Percentiles rank a stretch among this genome's conserved stretches.
Conservation (phyloP, 768 basidiomycete genomes). For the Boletus reticuloceps region DNA sequence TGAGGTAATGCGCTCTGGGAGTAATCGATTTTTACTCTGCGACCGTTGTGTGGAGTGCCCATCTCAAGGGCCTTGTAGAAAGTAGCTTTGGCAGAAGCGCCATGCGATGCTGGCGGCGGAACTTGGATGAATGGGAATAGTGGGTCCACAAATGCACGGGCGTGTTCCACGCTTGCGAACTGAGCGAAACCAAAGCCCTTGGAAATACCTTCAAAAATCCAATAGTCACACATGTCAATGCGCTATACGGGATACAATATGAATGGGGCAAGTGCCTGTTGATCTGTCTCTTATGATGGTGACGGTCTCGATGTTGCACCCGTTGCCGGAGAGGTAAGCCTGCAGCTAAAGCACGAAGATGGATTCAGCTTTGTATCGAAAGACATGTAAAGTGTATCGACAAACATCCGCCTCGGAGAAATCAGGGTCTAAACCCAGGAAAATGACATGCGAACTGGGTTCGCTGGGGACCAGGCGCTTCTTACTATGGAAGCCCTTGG, state of each 20-base stretch:
- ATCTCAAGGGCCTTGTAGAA: conserved; percentile 76
- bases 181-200: conserved; percentile 98
- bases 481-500: conserved; percentile 49
- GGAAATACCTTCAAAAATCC: conserved; percentile 80
- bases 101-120: conserved; percentile 87
- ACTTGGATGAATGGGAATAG: conserved; percentile 90
- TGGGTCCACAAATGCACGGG: conserved; percentile 87
- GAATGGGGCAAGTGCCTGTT: conserved; percentile 90
- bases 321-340: conserved; percentile 68
- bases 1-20: conserved; percentile 80
- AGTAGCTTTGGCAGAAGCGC: conserved; percentile 67
- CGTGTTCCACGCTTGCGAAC: conserved; percentile 82
- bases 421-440: conserved; percentile 89
- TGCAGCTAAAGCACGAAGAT: conserved; percentile 59
- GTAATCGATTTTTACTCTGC: conserved; percentile 93
- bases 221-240: conserved; percentile 73
- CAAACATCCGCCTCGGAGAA: conserved; percentile 92
- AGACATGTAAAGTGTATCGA: conserved; percentile 36
- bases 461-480: conserved; percentile 82
- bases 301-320: conserved; percentile 78
- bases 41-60: conserved; percentile 69
- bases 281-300: conserved; percentile 96
- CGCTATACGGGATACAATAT: conserved; percentile 60
- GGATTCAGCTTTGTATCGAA: conserved; percentile 36
- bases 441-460: conserved; percentile 91